phyloP scores from a whole-genome alignment of 2,329 filamentous ascomycete genomes.

The Arthrobotrys conoides region DNA sequence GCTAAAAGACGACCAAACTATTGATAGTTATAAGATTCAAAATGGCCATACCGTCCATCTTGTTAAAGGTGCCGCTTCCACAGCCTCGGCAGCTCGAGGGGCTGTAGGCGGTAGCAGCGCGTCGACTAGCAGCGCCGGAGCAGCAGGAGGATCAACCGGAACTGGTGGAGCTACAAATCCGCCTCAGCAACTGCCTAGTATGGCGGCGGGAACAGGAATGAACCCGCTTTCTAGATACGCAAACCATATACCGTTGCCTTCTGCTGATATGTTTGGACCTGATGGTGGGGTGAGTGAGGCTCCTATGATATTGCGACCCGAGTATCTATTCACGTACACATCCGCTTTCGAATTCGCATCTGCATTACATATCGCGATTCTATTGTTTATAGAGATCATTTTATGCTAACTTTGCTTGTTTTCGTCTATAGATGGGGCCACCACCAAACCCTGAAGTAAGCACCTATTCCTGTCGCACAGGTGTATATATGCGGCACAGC shows the following conservation, averaged over 20 bases:
- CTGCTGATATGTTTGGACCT: slow-evolving; percentile 88
- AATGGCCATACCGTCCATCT: slow-evolving; percentile 94
- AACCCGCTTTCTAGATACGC: slow-evolving; percentile 94
- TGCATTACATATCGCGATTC: slow-evolving; percentile 11
- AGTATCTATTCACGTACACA: not conserved
- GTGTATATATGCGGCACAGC: slow-evolving; percentile 8
- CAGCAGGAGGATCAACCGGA: slow-evolving; percentile 20
- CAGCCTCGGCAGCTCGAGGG: slow-evolving; percentile 73
- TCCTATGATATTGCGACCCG: not conserved
- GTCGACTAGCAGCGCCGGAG: slow-evolving; percentile 60
- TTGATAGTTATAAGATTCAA: slow-evolving; percentile 93
- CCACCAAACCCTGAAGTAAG: slow-evolving; percentile 79
- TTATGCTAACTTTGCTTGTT: slow-evolving; percentile 44
- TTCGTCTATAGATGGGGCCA: slow-evolving; percentile 81
- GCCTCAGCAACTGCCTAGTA: slow-evolving; percentile 75
- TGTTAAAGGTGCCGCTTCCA: slow-evolving; percentile 95
- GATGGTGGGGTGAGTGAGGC: slow-evolving; percentile 85
- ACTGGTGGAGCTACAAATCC: slow-evolving; percentile 65
- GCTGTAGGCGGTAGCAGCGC: slow-evolving; percentile 63
- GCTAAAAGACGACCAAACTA: slow-evolving; percentile 91
- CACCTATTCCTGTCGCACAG: slow-evolving; percentile 19
- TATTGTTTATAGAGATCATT: slow-evolving; percentile 24
- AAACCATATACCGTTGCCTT: slow-evolving; percentile 89
- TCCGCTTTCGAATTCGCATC: not conserved
- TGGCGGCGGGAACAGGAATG: slow-evolving; percentile 85